A percentile compares a stretch with the other conserved stretches of the same genome.
These are phyloP conservation scores for Aspergillus pseudoglaucus DNA, from an alignment of 2,329 filamentous ascomycete genomes.

Conservation along the genomic window DNA sequence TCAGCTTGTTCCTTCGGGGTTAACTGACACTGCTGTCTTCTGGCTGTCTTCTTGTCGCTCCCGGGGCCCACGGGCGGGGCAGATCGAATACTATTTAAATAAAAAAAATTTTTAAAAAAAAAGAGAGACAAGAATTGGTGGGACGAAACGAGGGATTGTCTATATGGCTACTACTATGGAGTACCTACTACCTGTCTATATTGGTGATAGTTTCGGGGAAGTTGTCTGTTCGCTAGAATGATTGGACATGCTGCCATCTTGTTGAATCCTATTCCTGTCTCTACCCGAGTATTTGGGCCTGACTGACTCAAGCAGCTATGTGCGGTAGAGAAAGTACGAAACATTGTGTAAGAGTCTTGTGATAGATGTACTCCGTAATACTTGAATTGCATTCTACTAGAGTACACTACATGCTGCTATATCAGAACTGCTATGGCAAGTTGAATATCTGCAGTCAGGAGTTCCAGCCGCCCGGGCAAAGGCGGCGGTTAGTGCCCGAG, in stretches of 20 bases:
- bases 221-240: not conserved
- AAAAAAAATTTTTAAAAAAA: constrained; percentile 3
- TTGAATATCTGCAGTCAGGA: not conserved
- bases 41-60: not conserved
- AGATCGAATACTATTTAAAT: not conserved
- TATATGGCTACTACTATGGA: not conserved
- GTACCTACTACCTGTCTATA: too few species aligned
- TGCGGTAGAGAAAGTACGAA: not conserved
- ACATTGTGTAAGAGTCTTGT: not conserved
- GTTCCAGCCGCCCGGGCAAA: not conserved
- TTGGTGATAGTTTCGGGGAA: too few species aligned
- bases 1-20: too few species aligned
- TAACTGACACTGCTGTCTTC: too few species aligned
- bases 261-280: not conserved
- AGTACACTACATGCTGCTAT: too few species aligned
- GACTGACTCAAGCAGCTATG: not conserved
- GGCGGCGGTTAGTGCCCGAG: not conserved
- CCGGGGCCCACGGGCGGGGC: not conserved
- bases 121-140: not conserved
- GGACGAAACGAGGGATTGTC: not conserved
- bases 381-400: too few species aligned
- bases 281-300: not conserved
- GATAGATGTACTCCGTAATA: too few species aligned
- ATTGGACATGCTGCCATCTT: too few species aligned
- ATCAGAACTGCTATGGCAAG: not conserved